Percentiles rank a stretch among this genome's conserved stretches.
Evolutionary conservation across 2,329 filamentous ascomycete species (phyloP).

Genomic region (Colletotrichum lupini): DNA sequence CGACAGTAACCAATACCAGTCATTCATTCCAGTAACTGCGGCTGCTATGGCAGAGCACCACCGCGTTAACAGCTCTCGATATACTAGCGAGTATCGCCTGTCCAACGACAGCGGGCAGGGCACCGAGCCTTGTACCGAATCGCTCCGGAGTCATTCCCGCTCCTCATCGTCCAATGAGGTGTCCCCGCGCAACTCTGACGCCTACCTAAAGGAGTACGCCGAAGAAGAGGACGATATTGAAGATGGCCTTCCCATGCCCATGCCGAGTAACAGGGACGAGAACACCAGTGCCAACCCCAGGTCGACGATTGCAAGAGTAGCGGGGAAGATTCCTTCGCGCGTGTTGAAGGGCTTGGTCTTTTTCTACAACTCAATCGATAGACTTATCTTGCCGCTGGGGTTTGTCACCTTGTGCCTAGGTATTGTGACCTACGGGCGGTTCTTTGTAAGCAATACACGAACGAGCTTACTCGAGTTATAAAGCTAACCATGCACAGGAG

Average conservation of each 20-base stretch:
- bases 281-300: slow-evolving; percentile 38
- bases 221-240: slow-evolving; percentile 57
- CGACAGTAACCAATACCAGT: slow-evolving; percentile 58
- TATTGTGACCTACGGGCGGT: slow-evolving; percentile 80
- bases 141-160: slow-evolving; percentile 72
- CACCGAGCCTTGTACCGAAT: slow-evolving; percentile 76
- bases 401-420: slow-evolving; percentile 80
- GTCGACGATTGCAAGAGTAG: slow-evolving; percentile 65
- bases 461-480: background rate
- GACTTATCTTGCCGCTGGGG: slow-evolving; percentile 80
- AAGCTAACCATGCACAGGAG: slow-evolving; percentile 59
- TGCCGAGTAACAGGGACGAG: slow-evolving; percentile 53
- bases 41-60: slow-evolving; percentile 65
- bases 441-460: slow-evolving; percentile 74
- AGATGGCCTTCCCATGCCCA: slow-evolving; percentile 53
- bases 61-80: slow-evolving; percentile 42
- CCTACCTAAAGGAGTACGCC: slow-evolving; percentile 56
- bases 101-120: slow-evolving; percentile 81
- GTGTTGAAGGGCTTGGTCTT: slow-evolving; percentile 68
- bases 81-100: slow-evolving; percentile 58
- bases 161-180: slow-evolving; percentile 68
- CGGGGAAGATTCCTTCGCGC: slow-evolving; percentile 62
- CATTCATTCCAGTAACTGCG: slow-evolving; percentile 72
- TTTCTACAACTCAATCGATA: slow-evolving; percentile 76
- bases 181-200: slow-evolving; percentile 23